Base-by-base conservation (phyloP, 2,329 filamentous ascomycete species). In the Ramularia collo-cygni region DNA sequence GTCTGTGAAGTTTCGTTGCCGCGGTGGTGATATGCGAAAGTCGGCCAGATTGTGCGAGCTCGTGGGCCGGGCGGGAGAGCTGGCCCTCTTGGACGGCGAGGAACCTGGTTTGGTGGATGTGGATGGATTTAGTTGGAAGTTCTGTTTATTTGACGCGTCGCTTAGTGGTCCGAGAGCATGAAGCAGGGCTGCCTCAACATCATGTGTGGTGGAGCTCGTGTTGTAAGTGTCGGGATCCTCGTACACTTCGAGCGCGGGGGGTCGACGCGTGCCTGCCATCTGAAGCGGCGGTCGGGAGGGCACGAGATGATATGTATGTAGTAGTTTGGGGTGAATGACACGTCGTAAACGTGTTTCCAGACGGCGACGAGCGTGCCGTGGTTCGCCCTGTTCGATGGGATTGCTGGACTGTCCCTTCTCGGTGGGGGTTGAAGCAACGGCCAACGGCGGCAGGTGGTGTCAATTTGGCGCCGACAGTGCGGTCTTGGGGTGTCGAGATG, bases 11-110 rank as follows among this genome's bases (percentile, higher is more conserved):
- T 61, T 60, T n/a, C 71, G 66, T 46, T 68, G 67, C 38, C 66
- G 62, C 2, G 83, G 83, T 21, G 81, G 82, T 35, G 79, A 75
- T 67, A 87, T 81, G 29, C 74, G 68, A 44, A 84, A 69, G 52
- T 78, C 74, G 58, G 83, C 81, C 48, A 92, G 69, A 55, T 76
- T 77, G 57, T 71, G 78, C 62, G 71, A 72, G 54, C 70, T 73
- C 52, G 81, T 74, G 48, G 74, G 76, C 53, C 73, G 74, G 47
- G 72, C 72, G 28, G 73, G 80, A 33, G 81, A 79, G 46, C 75
- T 74, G 41, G 51, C 70, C 24, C 72, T 64, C 66, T 92, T 93
- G 55, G 74, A 75, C 8, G 85, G 86, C 39, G 85, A 93, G 42
- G 72, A 73, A 56, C 69, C 73, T 44, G 71, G 72, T 55, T 69